Percentiles rank a stretch among this genome's conserved stretches.
Conservation (phyloP, 371 early-diverging fungal species). For the Lichtheimia hyalospora region DNA sequence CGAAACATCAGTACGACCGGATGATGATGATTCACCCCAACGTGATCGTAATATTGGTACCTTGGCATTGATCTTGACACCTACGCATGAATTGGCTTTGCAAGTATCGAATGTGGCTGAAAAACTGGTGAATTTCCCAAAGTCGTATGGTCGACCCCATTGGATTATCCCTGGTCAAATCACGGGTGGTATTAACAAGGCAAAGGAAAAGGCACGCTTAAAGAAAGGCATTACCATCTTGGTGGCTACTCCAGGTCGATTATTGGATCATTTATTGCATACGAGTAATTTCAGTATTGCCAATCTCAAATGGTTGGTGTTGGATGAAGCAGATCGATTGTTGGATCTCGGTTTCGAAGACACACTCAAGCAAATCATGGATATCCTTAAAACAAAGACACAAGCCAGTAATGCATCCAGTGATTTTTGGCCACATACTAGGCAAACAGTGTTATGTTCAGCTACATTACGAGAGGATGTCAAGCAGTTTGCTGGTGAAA, state of each 20-base stretch:
- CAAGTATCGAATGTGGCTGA: slow-evolving; percentile 87
- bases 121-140: slow-evolving; percentile 62
- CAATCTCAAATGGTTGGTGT: slow-evolving; percentile 84
- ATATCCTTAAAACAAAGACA: slow-evolving; percentile 60
- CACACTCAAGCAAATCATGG: slow-evolving; percentile 83
- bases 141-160: slow-evolving; percentile 61
- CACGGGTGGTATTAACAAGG: slow-evolving; percentile 91
- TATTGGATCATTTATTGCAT: slow-evolving; percentile 94
- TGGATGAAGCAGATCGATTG: slow-evolving; percentile 99
- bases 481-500: slow-evolving; percentile 77
- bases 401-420: slow-evolving; percentile 5
- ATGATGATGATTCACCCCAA: slow-evolving; percentile 30
- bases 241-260: slow-evolving; percentile 97
- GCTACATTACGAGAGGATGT: slow-evolving; percentile 89
- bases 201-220: slow-evolving; percentile 88
- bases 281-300: slow-evolving; percentile 78
- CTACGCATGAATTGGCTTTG: slow-evolving; percentile 98
- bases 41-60: slow-evolving; percentile 64
- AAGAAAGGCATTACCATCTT: slow-evolving; percentile 93
- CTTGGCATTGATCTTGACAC: slow-evolving; percentile 86
- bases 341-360: slow-evolving; percentile 97
- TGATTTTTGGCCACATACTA: slow-evolving; percentile 61
- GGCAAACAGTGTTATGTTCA: slow-evolving; percentile 91
- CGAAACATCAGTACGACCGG: slow-evolving; percentile 32
- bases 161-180: slow-evolving; percentile 95